Conservation (phyloP, 208 protist genomes). For the Angomonas ambiguus region DNA sequence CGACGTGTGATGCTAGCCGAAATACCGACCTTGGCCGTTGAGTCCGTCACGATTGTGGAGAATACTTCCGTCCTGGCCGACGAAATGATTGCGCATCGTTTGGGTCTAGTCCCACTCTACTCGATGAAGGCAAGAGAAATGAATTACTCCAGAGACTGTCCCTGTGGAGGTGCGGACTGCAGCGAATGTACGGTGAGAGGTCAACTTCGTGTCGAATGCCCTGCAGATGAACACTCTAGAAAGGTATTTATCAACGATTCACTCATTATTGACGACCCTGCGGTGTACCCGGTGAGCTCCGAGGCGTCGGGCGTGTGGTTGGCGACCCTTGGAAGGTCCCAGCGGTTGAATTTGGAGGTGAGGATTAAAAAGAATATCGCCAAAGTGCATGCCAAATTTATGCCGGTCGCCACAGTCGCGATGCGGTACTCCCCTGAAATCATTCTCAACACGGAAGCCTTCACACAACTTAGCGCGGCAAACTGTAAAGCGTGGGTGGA, state of each 20-base stretch:
- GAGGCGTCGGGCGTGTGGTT: constrained; percentile 86
- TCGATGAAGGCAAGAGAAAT: constrained; percentile 81
- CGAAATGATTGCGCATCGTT: constrained; percentile 98
- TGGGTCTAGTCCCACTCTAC: constrained; percentile 97
- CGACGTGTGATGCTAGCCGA: constrained; percentile 98
- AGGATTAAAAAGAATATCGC: constrained; percentile 94
- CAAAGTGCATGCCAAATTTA: constrained; percentile 99
- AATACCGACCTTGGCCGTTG: constrained; percentile 97
- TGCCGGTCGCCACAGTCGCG: constrained; percentile 89
- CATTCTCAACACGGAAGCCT: constrained; percentile 82
- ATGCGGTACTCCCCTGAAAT: constrained; percentile 94
- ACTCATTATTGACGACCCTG: constrained; percentile 69
- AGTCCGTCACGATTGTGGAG: constrained; percentile 93
- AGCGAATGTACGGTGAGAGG: constrained; percentile 85
- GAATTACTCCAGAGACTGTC: constrained; percentile 82
- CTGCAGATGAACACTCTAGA: constrained; percentile 59
- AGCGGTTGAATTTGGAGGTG: constrained; percentile 74
- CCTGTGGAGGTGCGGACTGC: constrained; percentile 76
- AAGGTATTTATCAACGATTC: constrained; percentile 80
- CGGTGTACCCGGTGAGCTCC: constrained; percentile 76
- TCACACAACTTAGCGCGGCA: constrained; percentile 60
- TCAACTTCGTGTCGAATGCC: constrained; percentile 76
- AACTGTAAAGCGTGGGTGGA: constrained; percentile 79
- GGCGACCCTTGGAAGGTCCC: constrained; percentile 76
- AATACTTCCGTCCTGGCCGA: constrained; percentile 97